Percentiles rank a stretch among this genome's conserved stretches.
phyloP scores from a whole-genome alignment of 495 filamentous ascomycete genomes.

The Penicillium roqueforti region DNA sequence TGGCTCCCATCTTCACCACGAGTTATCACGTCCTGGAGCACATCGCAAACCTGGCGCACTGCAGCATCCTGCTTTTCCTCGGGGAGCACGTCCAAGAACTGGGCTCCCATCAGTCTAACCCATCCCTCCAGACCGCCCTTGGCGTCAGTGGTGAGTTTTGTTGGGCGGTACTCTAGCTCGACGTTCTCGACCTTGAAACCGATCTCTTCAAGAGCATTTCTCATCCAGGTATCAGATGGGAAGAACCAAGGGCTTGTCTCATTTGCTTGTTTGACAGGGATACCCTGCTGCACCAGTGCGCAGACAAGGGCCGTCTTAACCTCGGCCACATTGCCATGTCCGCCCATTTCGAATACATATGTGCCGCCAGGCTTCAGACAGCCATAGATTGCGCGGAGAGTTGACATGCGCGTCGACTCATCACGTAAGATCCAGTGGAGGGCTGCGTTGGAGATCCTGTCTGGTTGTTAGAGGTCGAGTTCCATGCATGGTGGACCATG shows the following conservation, averaged over 20 bases:
- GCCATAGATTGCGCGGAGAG: slow-evolving; percentile 43
- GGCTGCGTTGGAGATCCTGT: slow-evolving; percentile 65
- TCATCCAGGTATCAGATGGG: slow-evolving; percentile 57
- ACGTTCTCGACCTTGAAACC: slow-evolving; percentile 59
- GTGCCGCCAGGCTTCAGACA: slow-evolving; percentile 53
- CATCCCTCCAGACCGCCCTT: slow-evolving; percentile 57
- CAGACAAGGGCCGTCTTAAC: slow-evolving; percentile 54
- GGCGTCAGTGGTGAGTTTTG: slow-evolving; percentile 49
- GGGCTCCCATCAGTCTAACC: slow-evolving; percentile 62
- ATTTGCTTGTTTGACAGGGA: slow-evolving; percentile 44
- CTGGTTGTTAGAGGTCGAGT: neutral
- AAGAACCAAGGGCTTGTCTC: slow-evolving; percentile 69
- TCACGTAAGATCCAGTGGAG: slow-evolving; percentile 71
- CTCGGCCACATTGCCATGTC: slow-evolving; percentile 64
- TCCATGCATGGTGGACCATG: neutral
- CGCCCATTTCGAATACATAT: slow-evolving; percentile 73
- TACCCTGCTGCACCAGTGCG: slow-evolving; percentile 48
- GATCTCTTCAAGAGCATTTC: slow-evolving; percentile 43
- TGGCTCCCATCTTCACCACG: slow-evolving; percentile 53
- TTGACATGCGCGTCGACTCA: slow-evolving; percentile 28
- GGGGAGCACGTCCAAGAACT: slow-evolving; percentile 52
- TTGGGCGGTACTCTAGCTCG: slow-evolving; percentile 64
- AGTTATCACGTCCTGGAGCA: slow-evolving; percentile 54
- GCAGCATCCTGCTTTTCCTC: slow-evolving; percentile 49
- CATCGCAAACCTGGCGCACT: slow-evolving; percentile 55